Evolutionary conservation across 73 alveolate genomes (phyloP), one percentile per base, ranked within the genome.

Genomic region (Stentor coeruleus): DNA sequence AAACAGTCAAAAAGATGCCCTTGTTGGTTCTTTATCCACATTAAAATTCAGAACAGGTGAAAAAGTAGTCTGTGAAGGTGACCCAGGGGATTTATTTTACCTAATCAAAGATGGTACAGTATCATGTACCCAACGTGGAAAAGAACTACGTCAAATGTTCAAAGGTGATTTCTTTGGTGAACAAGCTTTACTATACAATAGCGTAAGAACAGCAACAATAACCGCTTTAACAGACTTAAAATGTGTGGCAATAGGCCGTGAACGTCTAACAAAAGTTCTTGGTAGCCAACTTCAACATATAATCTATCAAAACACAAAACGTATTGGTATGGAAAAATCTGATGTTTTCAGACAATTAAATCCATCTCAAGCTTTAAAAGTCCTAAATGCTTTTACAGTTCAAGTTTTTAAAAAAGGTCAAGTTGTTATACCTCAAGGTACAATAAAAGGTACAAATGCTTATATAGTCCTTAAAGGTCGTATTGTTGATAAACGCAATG

Each of bases 121-220:
- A 55, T 55, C 72, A 15, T 55, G 72, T n/a, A 15, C 26, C n/a
- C 15, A 55, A 55, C 26, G 72, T 15, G 20, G 20, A 15, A n/a
- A 15, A 55, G 72, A 55, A 55, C 15, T 55, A 55, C 15, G 72
- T 15, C 15, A n/a, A 55, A 15, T 55, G 20, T 55, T 15, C 72
- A 55, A 55, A 55, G 72, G 72, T 15, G 72, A 55, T 55, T 55
- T 55, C 72, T 55, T 55, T 55, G 72, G 72, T 15, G 72, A 55
- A n/a, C 15, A 15, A 55, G 72, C 72, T 15, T n/a, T 55, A 15
- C n/a, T 55, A n/a, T 55, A 55, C n/a, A 55, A 55, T 55, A n/a
- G 26, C n/a, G 20, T 15, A 55, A 55, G 72, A n/a, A 55, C 72
- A 55, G 72, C 72, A 15, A 55, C 72, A 15, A n/a, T 55, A 15